Conservation (phyloP, 257 asterid genomes). For the Forsythia viridissima region DNA sequence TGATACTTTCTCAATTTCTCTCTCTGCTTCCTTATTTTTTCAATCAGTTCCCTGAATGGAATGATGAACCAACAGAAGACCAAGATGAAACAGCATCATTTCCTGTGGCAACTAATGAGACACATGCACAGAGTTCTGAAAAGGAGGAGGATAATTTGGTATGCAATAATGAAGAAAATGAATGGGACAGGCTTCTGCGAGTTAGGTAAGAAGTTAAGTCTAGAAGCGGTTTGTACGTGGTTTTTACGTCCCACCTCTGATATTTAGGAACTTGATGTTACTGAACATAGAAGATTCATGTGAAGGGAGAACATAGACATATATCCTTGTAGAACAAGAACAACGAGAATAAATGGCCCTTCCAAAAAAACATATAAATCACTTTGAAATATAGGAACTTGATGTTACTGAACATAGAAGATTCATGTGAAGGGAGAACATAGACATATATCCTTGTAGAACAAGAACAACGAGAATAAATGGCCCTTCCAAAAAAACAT, state of each 20-base stretch:
- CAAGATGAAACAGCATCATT: conserved; percentile 49
- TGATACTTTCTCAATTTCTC: background rate
- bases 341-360: background rate
- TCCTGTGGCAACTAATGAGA: conserved; percentile 43
- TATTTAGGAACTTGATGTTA: conserved; percentile 9
- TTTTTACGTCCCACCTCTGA: conserved; percentile 6
- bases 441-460: background rate
- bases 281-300: conserved; percentile 1
- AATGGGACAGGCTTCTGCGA: conserved; percentile 96
- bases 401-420: too few relatives aligned
- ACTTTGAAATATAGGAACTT: too few relatives aligned
- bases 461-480: background rate
- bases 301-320: background rate
- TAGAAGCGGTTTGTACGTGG: conserved; percentile 9
- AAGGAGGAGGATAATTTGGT: conserved; percentile 56
- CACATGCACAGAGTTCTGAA: conserved; percentile 46
- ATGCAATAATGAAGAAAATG: conserved; percentile 64
- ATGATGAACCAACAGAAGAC: conserved; percentile 78
- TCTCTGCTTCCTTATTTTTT: conserved; percentile 20
- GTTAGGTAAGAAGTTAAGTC: conserved; percentile 59
- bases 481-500: background rate
- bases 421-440: background rate
- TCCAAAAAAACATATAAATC: background rate
- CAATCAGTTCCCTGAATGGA: conserved; percentile 78
- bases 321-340: background rate